Base-by-base conservation (phyloP, 2,329 filamentous ascomycete species). In the Fusarium marasasianum region DNA sequence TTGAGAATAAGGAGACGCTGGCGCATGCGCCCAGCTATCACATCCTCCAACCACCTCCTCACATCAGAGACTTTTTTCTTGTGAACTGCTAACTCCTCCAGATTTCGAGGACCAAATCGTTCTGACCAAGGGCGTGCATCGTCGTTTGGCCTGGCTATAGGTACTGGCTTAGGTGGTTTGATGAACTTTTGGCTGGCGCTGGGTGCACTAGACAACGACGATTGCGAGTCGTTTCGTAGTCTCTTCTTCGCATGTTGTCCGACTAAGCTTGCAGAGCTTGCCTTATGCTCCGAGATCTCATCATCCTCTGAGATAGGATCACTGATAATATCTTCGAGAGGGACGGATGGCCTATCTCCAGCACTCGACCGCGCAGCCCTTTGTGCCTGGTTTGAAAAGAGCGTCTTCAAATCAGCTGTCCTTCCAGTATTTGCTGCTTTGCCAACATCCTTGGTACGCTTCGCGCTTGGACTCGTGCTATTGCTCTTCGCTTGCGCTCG, bases 61-160 rank as follows among this genome's bases (percentile, higher is more conserved):
- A 98, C 95, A 83, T 98, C 95, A 5, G 90, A 84, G 11, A 98
- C 93, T 82, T 99, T 99, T 77, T 90, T 96, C 85, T 97, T 98
- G 82, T 99, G 95, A 24, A 99, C 96, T 0, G 93, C 96, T 51
- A 99, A 86, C 83, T 98, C 96, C 22, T 95, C 91, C 18, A 98
- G 81, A 75, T 89, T 92, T 6, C 81, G 78, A 0, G 96, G 96
- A 5, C 90, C 91, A 81, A 94, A 98, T 75, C 91, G 90, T 76
- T 98, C 95, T 22, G 93, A 93, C 96, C 96, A 98, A 7, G 96
- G 95, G 59, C 92, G 89, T 55, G 86, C 83, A 74, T 94, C 92
- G 41, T 89, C 86, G 55, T 86, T 84, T 12, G 77, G 45, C 8
- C 74, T 72, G 13, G 76, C 75, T 13, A 78, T 58, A 22, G 77